phyloP scores from a whole-genome alignment of 164 flowering plant species.

The Liriodendron chinense region DNA sequence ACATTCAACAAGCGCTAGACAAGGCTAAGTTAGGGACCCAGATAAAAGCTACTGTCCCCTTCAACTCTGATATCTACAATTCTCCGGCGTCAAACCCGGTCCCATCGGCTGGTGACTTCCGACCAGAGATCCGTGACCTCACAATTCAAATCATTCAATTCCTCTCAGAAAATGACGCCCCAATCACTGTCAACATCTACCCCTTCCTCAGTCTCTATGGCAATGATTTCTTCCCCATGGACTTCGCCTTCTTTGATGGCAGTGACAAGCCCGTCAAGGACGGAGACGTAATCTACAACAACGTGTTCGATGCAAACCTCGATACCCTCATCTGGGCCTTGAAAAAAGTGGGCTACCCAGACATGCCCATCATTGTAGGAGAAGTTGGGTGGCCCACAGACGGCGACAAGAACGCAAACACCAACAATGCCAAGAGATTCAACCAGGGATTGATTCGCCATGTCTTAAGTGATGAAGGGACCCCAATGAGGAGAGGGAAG shows the following conservation, averaged over 20 bases:
- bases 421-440: conserved; percentile 54
- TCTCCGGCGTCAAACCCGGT: conserved; percentile 16
- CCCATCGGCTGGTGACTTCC: conserved; percentile 29
- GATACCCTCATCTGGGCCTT: conserved; percentile 73
- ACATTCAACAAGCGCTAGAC: conserved; percentile 25
- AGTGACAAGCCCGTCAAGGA: conserved; percentile 1
- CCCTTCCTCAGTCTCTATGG: conserved; percentile 82
- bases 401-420: conserved; percentile 64
- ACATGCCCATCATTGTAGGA: conserved; percentile 62
- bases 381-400: conserved; percentile 99
- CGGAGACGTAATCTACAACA: background rate
- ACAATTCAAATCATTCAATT: conserved; percentile 49
- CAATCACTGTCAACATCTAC: conserved; percentile 83
- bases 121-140: conserved; percentile 15
- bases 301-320: conserved; percentile 79
- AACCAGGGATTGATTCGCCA: conserved; percentile 71
- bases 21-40: conserved; percentile 22
- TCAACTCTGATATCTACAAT: conserved; percentile 27
- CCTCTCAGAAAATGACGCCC: conserved; percentile 48
- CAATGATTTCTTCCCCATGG: conserved; percentile 61
- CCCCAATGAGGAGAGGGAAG: conserved; percentile 56
- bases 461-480: conserved; percentile 52
- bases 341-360: conserved; percentile 60
- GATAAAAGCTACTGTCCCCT: conserved; percentile 27
- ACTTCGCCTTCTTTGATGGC: conserved; percentile 90